Evolutionary conservation across 2,329 filamentous ascomycete species (phyloP).

Genomic region (Tolypocladium endophyticum): DNA sequence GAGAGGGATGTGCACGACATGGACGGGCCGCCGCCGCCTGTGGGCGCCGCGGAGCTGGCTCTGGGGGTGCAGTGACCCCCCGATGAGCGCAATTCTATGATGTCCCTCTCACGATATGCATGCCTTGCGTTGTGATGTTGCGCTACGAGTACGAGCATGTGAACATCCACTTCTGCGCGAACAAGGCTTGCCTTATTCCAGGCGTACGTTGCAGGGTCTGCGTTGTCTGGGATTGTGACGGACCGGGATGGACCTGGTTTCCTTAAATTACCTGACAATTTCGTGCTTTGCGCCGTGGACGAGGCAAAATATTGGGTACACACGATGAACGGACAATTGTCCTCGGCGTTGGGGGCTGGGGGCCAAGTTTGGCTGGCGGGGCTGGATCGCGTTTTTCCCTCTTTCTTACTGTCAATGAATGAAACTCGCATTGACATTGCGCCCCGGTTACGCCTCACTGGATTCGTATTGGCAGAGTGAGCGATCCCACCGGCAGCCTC

Average conservation of each 20-base stretch:
- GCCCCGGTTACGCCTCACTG: neutral
- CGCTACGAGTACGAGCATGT: neutral
- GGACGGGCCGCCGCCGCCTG: conserved; percentile 14
- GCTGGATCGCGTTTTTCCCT: neutral
- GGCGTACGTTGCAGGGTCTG: neutral
- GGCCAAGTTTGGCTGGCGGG: neutral
- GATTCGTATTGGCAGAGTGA: neutral
- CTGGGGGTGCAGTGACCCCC: conserved; percentile 1
- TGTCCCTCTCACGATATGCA: neutral
- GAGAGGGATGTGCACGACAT: conserved; percentile 36
- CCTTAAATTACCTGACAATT: neutral
- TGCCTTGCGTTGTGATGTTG: neutral
- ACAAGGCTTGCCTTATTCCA: neutral
- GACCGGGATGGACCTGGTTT: neutral
- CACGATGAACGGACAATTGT: neutral
- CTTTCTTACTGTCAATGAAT: neutral
- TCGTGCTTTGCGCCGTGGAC: neutral
- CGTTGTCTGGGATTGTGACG: neutral
- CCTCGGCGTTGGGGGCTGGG: neutral
- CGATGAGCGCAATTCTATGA: neutral
- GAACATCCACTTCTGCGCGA: neutral
- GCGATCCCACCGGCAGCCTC: neutral
- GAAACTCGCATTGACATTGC: neutral
- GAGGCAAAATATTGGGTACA: neutral
- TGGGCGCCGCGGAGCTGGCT: conserved; percentile 15